Evolutionary conservation across 2,329 filamentous ascomycete species (phyloP).

Genomic region (Dendrostoma leiphaemia): DNA sequence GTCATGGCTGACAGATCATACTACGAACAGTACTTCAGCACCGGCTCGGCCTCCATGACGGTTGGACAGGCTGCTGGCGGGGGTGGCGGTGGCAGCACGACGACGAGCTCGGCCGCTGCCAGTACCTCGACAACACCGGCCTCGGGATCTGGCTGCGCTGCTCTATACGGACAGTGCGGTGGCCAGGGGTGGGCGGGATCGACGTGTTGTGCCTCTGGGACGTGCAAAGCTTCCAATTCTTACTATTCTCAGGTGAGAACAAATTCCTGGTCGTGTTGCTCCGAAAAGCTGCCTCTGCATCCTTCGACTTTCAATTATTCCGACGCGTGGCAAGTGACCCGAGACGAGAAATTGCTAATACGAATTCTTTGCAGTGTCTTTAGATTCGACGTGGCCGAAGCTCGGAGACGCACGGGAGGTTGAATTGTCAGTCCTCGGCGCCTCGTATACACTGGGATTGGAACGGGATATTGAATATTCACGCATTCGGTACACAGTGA

Average conservation of each 20-base stretch:
- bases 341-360: no score
- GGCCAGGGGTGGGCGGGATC: constrained; percentile 5
- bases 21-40: constrained; percentile 21
- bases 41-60: constrained; percentile 2
- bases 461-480: no score
- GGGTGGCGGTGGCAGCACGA: constrained; percentile 8
- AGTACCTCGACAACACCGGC: constrained; percentile 4
- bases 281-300: no score
- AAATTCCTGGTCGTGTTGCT: no score
- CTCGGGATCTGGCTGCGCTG: constrained; percentile 1
- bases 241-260: constrained; percentile 1
- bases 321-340: no score
- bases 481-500: no score
- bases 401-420: no score
- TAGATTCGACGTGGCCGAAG: no score
- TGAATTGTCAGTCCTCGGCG: no score
- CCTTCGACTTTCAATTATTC: no score
- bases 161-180: constrained; percentile 13
- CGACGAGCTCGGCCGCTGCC: constrained; percentile 1
- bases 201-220: constrained; percentile 8
- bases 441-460: no score
- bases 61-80: constrained; percentile 19
- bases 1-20: not conserved
- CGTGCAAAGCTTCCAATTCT: constrained; percentile 8
- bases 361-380: no score